These are phyloP conservation scores for Cryphonectria naterciae DNA, from an alignment of 2,329 filamentous ascomycete genomes.

Conservation along the genomic window DNA sequence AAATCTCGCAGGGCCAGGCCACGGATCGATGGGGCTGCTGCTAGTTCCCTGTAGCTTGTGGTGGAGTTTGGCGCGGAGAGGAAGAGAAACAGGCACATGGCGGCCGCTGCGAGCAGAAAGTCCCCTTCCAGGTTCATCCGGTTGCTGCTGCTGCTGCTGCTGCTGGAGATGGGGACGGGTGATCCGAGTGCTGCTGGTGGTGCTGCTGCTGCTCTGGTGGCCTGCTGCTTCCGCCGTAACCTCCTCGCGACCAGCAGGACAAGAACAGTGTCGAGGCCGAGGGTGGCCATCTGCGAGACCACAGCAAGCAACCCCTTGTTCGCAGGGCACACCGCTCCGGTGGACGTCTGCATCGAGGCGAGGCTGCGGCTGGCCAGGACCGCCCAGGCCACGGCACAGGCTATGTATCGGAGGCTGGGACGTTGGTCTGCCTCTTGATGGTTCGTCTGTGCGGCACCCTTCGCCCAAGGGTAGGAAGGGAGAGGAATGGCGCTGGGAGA, in stretches of 20 bases:
- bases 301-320: slow-evolving; percentile 3
- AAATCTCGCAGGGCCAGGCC: neutral
- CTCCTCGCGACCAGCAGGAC: neutral
- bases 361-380: slow-evolving; percentile 8
- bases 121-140: neutral
- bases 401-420: neutral
- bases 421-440: neutral
- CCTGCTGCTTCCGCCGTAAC: neutral
- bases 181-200: neutral
- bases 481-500: too few species aligned
- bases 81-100: neutral
- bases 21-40: neutral
- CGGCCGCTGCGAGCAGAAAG: neutral
- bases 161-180: neutral
- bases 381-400: slow-evolving; percentile 4
- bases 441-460: neutral
- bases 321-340: slow-evolving; percentile 8
- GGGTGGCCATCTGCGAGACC: neutral
- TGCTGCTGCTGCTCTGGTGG: too few species aligned
- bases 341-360: neutral
- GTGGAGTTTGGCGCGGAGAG: neutral
- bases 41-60: slow-evolving; percentile 3
- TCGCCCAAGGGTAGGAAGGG: neutral
- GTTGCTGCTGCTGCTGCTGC: neutral
- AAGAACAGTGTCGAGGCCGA: neutral